These are phyloP conservation scores for Blastomyces percursus DNA, from an alignment of 2,329 filamentous ascomycete genomes.

Conservation along the genomic window DNA sequence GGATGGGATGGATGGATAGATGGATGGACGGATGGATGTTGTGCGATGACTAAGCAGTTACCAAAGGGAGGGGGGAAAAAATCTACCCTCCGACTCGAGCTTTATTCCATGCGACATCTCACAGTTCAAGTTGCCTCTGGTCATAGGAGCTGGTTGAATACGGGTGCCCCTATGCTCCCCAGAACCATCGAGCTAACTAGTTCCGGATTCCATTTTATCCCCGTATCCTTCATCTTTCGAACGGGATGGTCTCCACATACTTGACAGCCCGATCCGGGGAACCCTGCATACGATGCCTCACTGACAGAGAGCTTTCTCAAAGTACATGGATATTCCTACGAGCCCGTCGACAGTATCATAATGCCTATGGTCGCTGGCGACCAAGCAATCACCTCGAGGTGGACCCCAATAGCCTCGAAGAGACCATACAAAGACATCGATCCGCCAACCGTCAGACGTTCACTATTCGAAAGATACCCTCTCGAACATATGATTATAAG, in stretches of 20 bases:
- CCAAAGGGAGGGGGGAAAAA: too few relatives aligned
- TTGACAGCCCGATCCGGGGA: not conserved
- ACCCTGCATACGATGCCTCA: not conserved
- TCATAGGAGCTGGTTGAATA: not conserved
- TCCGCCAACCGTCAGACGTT: conserved; percentile 21
- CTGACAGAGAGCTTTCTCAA: not conserved
- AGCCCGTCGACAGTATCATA: conserved; percentile 13
- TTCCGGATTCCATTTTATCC: not conserved
- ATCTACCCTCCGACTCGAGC: too few relatives aligned
- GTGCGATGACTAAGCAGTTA: not conserved
- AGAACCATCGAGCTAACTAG: not conserved
- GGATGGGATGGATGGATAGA: not conserved
- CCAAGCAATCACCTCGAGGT: conserved; percentile 13
- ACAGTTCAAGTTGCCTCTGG: not conserved
- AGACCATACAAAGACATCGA: conserved; percentile 28
- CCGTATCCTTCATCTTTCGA: not conserved
- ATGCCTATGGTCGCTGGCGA: conserved; percentile 2
- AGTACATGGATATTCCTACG: not conserved
- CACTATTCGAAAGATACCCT: conserved; percentile 18
- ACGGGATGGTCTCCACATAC: not conserved
- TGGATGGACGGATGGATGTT: too few relatives aligned
- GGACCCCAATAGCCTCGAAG: conserved; percentile 20
- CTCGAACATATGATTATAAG: not conserved
- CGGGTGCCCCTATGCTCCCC: not conserved
- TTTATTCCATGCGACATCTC: not conserved